These are phyloP conservation scores for Penicillium psychrosexuale DNA, from an alignment of 2,329 filamentous ascomycete species.

Conservation along the genomic window DNA sequence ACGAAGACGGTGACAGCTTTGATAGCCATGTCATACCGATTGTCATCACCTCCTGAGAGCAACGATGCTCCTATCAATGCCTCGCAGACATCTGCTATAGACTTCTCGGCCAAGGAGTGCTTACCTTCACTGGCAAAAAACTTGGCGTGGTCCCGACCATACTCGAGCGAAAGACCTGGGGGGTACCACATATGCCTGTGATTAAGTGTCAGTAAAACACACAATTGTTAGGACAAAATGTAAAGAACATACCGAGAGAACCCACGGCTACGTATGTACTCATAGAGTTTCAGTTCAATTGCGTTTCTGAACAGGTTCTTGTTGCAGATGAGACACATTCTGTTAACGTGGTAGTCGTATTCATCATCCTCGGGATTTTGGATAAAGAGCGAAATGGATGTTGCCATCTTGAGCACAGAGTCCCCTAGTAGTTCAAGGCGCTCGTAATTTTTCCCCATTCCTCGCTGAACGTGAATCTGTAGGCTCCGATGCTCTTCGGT, in stretches of 20 bases:
- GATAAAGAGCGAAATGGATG: constrained; percentile 80
- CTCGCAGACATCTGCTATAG: constrained; percentile 90
- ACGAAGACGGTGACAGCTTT: constrained; percentile 61
- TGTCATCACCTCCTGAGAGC: constrained; percentile 51
- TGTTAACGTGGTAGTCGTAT: constrained; percentile 81
- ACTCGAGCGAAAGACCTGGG: constrained; percentile 66
- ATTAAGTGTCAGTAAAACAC: constrained; percentile 6
- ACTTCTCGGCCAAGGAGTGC: constrained; percentile 79
- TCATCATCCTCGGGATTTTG: constrained; percentile 75
- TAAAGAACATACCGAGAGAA: constrained; percentile 63
- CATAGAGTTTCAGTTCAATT: constrained; percentile 60
- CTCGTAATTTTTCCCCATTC: constrained; percentile 95
- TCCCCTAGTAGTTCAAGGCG: constrained; percentile 91
- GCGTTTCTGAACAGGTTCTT: constrained; percentile 80
- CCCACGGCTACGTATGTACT: constrained; percentile 76
- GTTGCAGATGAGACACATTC: constrained; percentile 91
- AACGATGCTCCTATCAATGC: constrained; percentile 85
- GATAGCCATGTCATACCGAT: constrained; percentile 59
- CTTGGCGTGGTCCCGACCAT: constrained; percentile 63
- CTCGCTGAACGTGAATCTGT: constrained; percentile 70
- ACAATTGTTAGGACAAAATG: neutral
- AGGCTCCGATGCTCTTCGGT: constrained; percentile 67
- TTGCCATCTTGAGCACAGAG: constrained; percentile 92
- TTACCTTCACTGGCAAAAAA: constrained; percentile 42
- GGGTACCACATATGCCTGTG: constrained; percentile 80